phyloP scores from a whole-genome alignment of 116 monocot genomes.

The Posidonia oceanica region DNA sequence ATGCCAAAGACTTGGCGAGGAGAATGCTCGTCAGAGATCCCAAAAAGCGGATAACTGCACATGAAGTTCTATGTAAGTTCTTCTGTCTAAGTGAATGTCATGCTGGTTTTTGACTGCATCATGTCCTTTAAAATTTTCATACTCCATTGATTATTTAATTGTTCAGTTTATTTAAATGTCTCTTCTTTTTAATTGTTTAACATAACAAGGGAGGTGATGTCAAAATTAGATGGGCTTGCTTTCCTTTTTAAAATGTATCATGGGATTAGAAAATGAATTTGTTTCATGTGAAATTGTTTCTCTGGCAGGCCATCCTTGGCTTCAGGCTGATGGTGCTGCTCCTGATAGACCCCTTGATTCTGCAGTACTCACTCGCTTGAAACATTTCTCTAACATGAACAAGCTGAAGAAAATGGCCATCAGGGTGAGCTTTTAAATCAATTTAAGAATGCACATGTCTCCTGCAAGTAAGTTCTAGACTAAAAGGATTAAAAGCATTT shows the following conservation, averaged over 20 bases:
- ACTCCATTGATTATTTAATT: neutral
- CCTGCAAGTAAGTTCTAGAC: too few relatives aligned
- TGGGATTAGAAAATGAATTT: neutral
- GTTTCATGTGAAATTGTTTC: neutral
- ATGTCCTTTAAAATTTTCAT: neutral
- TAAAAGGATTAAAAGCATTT: too few relatives aligned
- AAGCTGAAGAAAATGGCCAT: slow-evolving; percentile 76
- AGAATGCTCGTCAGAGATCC: slow-evolving; percentile 95
- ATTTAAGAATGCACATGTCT: neutral
- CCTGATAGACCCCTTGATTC: slow-evolving; percentile 70
- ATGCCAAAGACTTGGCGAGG: slow-evolving; percentile 86
- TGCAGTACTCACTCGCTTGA: slow-evolving; percentile 64
- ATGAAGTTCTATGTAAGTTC: slow-evolving; percentile 89
- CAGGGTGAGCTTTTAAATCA: slow-evolving; percentile 25
- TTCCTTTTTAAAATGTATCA: neutral
- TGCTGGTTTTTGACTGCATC: too few relatives aligned
- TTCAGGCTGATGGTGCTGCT: slow-evolving; percentile 50
- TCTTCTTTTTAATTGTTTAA: neutral
- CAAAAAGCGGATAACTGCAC: slow-evolving; percentile 62
- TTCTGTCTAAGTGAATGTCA: neutral
- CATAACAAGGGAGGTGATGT: neutral
- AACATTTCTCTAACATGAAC: slow-evolving; percentile 84
- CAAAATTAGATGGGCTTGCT: neutral
- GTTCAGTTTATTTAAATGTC: neutral
- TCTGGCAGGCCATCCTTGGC: slow-evolving; percentile 64